Evolutionary conservation across 2,329 filamentous ascomycete species (phyloP), one percentile per base, ranked within the genome.

Genomic region (Colletotrichum falcatum): DNA sequence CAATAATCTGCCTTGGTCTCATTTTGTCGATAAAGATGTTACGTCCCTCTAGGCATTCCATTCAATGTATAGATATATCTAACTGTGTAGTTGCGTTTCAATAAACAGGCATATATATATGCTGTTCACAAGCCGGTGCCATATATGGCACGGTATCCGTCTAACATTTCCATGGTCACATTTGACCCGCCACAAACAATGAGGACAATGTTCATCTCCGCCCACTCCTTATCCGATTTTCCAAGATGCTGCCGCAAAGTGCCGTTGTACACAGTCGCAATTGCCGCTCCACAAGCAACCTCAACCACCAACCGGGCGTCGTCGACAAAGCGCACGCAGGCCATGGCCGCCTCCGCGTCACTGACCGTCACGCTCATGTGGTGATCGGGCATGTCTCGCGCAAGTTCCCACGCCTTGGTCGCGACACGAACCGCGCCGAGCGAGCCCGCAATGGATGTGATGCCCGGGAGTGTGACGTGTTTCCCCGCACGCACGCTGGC

Each of bases 291-390:
- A 78, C 95, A 98, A 0, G 94, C 90, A 44, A 92, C 84, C 83
- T 98, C 95, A 3, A 97, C 93, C 67, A 97, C 83, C 66, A 95
- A 82, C 33, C 92, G 84, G 75, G 95, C 93, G 71, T 97, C 94
- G 74, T 98, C 92, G 12, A 93, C 91, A 72, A 98, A 90, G 30
- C 89, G 85, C 76, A 92, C 90, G 64, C 91, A 92, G 3, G 91
- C 94, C 81, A 91, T 88, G 26, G 93, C 94, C 0, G 95, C 95
- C 76, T 96, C 93, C 4, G 89, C 90, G 75, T 97, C 94, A 2
- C 85, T 86, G 11, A 96, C 83, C 0, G 94, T 91, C 3, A 88
- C 81, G 72, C 87, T 90, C 46, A 84, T 42, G 39, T 42, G 83
- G 46, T 87, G 78, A 1, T 82, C 79, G 2, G 79, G 74, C 2